phyloP scores from a whole-genome alignment of 1,284 basidiomycete genomes.

The Puccinia horiana region DNA sequence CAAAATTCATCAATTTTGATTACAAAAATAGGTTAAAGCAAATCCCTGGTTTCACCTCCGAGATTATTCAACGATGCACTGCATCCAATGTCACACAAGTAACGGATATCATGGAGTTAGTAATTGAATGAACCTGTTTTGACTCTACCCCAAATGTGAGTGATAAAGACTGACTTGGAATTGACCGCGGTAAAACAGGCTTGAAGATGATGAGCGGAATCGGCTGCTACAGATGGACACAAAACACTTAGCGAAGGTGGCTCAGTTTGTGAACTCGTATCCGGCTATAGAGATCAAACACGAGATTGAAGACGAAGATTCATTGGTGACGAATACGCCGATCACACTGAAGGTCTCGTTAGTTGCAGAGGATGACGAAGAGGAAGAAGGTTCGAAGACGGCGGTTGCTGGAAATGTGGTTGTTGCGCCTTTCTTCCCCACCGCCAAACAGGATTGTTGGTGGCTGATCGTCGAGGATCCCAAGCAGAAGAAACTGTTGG shows the following conservation, averaged over 20 bases:
- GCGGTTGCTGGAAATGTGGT: slow-evolving; percentile 71
- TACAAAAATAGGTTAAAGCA: slow-evolving; percentile 42
- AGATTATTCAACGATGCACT: slow-evolving; percentile 77
- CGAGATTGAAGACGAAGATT: slow-evolving; percentile 74
- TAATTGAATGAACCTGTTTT: background rate
- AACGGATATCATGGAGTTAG: slow-evolving; percentile 85
- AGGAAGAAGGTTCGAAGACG: slow-evolving; percentile 66
- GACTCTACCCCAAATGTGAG: background rate
- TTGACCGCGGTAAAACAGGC: slow-evolving; percentile 53
- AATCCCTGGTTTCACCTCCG: slow-evolving; percentile 48
- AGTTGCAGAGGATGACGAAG: slow-evolving; percentile 76
- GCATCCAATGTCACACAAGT: slow-evolving; percentile 77
- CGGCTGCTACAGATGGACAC: slow-evolving; percentile 80
- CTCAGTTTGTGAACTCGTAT: slow-evolving; percentile 90
- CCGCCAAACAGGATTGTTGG: slow-evolving; percentile 90
- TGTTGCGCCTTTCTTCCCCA: slow-evolving; percentile 86
- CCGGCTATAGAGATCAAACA: slow-evolving; percentile 84
- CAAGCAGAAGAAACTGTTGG: slow-evolving; percentile 67
- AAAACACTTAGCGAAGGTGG: slow-evolving; percentile 80
- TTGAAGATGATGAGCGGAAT: slow-evolving; percentile 85
- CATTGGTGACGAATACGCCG: slow-evolving; percentile 78
- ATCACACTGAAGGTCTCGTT: slow-evolving; percentile 79
- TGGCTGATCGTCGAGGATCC: slow-evolving; percentile 91
- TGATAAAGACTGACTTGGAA: slow-evolving; percentile 8
- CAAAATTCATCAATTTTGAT: background rate